Percentiles rank a stretch among this genome's conserved stretches.
Conservation (phyloP, 768 basidiomycete species). For the Panellus pusillus region DNA sequence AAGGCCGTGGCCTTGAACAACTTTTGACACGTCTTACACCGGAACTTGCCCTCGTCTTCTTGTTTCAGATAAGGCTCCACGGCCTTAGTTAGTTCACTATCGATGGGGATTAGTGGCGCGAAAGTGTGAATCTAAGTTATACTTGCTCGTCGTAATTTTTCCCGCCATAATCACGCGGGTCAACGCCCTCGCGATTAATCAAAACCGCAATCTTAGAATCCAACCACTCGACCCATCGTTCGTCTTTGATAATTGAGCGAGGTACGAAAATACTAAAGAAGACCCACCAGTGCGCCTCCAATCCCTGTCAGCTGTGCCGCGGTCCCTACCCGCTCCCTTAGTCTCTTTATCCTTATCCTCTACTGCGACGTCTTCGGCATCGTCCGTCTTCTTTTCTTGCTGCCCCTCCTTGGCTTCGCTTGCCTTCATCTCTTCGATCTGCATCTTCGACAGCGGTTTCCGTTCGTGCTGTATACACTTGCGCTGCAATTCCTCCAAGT, state of each 20-base stretch:
- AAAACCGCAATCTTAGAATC: constrained; percentile 84
- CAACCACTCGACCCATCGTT: constrained; percentile 87
- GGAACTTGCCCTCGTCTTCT: constrained; percentile 95
- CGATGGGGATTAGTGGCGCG: constrained; percentile 15
- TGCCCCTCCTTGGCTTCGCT: constrained; percentile 53
- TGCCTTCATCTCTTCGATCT: constrained; percentile 61
- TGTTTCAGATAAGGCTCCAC: constrained; percentile 85
- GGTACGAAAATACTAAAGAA: constrained; percentile 12
- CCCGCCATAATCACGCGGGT: constrained; percentile 86
- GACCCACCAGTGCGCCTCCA: constrained; percentile 66
- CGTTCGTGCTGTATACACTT: constrained; percentile 93
- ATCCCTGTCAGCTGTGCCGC: constrained; percentile 35
- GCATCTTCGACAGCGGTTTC: constrained; percentile 64
- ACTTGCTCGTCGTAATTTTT: constrained; percentile 85
- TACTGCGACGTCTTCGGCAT: constrained; percentile 34
- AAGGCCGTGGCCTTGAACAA: constrained; percentile 97
- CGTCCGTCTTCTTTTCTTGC: constrained; percentile 43
- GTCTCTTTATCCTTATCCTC: constrained; percentile 37
- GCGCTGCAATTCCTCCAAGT: constrained; percentile 91
- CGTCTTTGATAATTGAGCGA: constrained; percentile 49
- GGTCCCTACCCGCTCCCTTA: constrained; percentile 25
- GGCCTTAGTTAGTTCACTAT: constrained; percentile 78
- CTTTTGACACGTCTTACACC: constrained; percentile 96
- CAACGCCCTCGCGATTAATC: constrained; percentile 74
- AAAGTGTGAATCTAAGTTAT: constrained; percentile 2